Evolutionary conservation across 208 protist species (phyloP).

Genomic region (Perkinsela sp.): DNA sequence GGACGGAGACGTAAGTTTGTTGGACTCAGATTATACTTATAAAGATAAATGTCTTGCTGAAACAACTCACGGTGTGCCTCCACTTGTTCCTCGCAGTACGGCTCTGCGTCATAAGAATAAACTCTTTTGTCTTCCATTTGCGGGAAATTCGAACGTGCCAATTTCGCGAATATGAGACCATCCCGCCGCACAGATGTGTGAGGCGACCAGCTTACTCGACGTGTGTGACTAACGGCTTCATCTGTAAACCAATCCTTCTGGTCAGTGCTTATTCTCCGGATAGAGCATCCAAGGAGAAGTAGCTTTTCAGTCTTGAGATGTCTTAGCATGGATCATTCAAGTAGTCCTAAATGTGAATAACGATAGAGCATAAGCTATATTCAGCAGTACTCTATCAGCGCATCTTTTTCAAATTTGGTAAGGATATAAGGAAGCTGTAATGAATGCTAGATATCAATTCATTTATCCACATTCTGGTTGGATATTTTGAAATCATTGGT

Average conservation of each 20-base stretch:
- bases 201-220: constrained; percentile 56
- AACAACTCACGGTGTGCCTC: constrained; percentile 47
- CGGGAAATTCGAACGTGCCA: constrained; percentile 48
- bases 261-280: neutral
- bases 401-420: too few relatives aligned
- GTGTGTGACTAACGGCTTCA: constrained; percentile 43
- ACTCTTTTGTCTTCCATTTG: constrained; percentile 19
- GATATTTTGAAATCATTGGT: too few relatives aligned
- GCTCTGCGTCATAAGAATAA: constrained; percentile 27
- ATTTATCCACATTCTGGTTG: too few relatives aligned
- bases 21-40: constrained; percentile 50
- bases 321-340: too few relatives aligned
- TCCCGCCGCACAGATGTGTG: constrained; percentile 64
- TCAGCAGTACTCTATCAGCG: too few relatives aligned
- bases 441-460: too few relatives aligned
- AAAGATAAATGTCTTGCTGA: constrained; percentile 51
- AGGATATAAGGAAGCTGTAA: too few relatives aligned
- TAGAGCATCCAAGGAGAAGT: too few relatives aligned
- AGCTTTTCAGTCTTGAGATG: too few relatives aligned
- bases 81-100: constrained; percentile 51
- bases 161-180: constrained; percentile 33
- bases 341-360: too few relatives aligned
- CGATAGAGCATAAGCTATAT: too few relatives aligned
- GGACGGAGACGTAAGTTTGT: constrained; percentile 47
- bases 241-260: constrained; percentile 56